A percentile compares a stretch with the other conserved stretches of the same genome.
phyloP scores from a whole-genome alignment of 352 stramenopile species.

The Globisporangium abappressorium region DNA sequence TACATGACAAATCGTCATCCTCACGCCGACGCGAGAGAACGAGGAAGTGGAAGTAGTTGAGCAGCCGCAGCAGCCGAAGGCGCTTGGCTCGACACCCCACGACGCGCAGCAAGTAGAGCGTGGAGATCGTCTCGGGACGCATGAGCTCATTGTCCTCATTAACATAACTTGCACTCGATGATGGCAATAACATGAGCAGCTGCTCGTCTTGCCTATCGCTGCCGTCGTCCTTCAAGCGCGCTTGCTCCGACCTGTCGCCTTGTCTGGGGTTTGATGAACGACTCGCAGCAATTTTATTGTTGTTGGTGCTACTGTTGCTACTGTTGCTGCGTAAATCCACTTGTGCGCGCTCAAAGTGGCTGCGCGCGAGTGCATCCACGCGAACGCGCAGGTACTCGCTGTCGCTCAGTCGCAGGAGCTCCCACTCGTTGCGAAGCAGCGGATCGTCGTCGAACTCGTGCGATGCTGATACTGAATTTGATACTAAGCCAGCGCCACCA shows the following conservation, averaged over 20 bases:
- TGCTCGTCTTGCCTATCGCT: neutral
- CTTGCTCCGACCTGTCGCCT: neutral
- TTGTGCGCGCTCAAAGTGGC: slow-evolving; percentile 35
- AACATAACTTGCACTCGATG: neutral
- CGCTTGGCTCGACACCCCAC: slow-evolving; percentile 37
- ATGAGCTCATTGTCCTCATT: slow-evolving; percentile 9
- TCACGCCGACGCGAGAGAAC: slow-evolving; percentile 4
- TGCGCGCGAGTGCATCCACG: slow-evolving; percentile 31
- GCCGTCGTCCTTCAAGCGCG: neutral
- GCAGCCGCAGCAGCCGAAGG: slow-evolving; percentile 34
- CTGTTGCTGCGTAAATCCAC: slow-evolving; percentile 22
- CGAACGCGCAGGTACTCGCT: slow-evolving; percentile 30
- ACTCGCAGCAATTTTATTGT: neutral
- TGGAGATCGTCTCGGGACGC: slow-evolving; percentile 30
- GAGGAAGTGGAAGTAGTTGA: slow-evolving; percentile 55
- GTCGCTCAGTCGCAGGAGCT: slow-evolving; percentile 35
- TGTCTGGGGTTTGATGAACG: slow-evolving; percentile 1
- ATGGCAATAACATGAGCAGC: neutral
- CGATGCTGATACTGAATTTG: neutral
- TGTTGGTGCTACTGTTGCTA: no score
- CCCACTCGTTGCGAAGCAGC: slow-evolving; percentile 38
- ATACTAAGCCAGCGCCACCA: neutral
- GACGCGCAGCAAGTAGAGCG: slow-evolving; percentile 40
- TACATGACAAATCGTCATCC: neutral
- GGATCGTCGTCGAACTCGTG: slow-evolving; percentile 27